phyloP scores from a whole-genome alignment of 2,329 filamentous ascomycete genomes.

The Nothomitra cinnamomea region DNA sequence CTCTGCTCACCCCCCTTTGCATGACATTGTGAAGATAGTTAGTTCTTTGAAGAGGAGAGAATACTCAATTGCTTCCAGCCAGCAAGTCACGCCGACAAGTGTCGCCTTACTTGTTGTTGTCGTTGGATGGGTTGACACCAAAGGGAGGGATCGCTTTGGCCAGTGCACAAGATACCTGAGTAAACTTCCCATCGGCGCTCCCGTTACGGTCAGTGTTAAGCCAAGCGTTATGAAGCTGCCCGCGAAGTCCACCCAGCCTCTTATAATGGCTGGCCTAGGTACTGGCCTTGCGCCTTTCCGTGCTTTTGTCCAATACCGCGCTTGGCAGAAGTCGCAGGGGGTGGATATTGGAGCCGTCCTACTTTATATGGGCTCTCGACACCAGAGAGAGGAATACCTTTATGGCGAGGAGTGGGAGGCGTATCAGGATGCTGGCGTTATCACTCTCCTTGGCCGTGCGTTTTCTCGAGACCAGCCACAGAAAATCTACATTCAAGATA shows the following conservation, averaged over 20 bases:
- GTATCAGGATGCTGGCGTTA: constrained; percentile 85
- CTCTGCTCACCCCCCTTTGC: constrained; percentile 75
- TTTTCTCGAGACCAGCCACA: constrained; percentile 94
- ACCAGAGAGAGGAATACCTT: constrained; percentile 96
- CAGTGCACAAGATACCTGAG: constrained; percentile 87
- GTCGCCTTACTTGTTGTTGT: constrained; percentile 94
- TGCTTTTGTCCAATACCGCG: constrained; percentile 94
- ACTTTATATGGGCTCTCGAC: constrained; percentile 89
- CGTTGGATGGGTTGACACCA: constrained; percentile 83
- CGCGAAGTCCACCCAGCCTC: constrained; percentile 64
- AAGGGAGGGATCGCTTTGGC: constrained; percentile 76
- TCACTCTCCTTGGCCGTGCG: constrained; percentile 81
- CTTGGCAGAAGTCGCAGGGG: constrained; percentile 93
- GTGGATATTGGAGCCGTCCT: constrained; percentile 87
- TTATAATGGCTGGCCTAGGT: constrained; percentile 98
- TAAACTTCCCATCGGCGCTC: constrained; percentile 52
- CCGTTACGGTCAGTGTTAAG: constrained; percentile 87
- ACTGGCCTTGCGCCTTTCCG: constrained; percentile 98
- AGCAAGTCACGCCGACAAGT: constrained; percentile 79
- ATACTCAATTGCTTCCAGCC: constrained; percentile 97
- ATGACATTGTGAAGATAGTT: constrained; percentile 77
- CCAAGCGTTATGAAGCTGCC: constrained; percentile 99
- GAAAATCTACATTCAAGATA: constrained; percentile 99
- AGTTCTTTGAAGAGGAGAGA: constrained; percentile 87
- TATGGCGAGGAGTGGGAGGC: constrained; percentile 99